Evolutionary conservation across 2,329 filamentous ascomycete genomes (phyloP).

Genomic region (Paraconiothyrium brasiliense): DNA sequence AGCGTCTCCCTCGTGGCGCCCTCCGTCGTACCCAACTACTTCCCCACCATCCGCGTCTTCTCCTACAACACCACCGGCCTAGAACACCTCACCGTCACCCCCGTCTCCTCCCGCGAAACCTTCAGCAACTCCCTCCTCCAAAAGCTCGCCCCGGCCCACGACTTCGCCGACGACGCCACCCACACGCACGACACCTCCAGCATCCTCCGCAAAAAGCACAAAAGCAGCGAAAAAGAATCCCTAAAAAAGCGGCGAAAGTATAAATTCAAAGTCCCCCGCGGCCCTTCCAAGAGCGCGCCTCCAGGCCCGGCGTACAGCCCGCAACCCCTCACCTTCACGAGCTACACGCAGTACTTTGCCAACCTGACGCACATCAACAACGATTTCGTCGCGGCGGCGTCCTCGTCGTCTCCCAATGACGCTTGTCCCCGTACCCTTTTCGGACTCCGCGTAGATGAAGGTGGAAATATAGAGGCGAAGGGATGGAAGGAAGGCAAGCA

Average conservation of each 20-base stretch:
- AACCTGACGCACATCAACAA: conserved; percentile 94
- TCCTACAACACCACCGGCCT: conserved; percentile 92
- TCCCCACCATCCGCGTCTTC: conserved; percentile 86
- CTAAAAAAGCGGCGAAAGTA: conserved; percentile 49
- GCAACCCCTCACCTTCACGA: conserved; percentile 79
- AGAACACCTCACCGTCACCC: conserved; percentile 56
- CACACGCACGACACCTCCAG: conserved; percentile 54
- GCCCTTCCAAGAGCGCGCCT: conserved; percentile 74
- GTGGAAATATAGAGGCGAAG: no score
- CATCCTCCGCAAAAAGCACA: conserved; percentile 58
- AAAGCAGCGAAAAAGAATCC: conserved; percentile 42
- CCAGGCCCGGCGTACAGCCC: conserved; percentile 92
- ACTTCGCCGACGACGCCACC: conserved; percentile 38
- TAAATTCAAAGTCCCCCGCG: conserved; percentile 67
- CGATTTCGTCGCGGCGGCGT: conserved; percentile 56
- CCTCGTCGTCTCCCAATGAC: conserved; percentile 22
- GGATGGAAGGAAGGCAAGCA: conserved; percentile 73
- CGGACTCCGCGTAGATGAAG: no score
- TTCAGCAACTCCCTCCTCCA: conserved; percentile 17
- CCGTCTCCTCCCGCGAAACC: conserved; percentile 5
- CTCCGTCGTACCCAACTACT: conserved; percentile 92
- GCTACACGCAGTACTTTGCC: conserved; percentile 91
- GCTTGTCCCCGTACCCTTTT: conserved; percentile 32
- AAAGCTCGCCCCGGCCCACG: conserved; percentile 17
- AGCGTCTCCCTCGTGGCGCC: conserved; percentile 82